Percentiles rank a stretch among this genome's conserved stretches.
Evolutionary conservation across 345 rosid species (phyloP).

Genomic region (Ricinus communis): DNA sequence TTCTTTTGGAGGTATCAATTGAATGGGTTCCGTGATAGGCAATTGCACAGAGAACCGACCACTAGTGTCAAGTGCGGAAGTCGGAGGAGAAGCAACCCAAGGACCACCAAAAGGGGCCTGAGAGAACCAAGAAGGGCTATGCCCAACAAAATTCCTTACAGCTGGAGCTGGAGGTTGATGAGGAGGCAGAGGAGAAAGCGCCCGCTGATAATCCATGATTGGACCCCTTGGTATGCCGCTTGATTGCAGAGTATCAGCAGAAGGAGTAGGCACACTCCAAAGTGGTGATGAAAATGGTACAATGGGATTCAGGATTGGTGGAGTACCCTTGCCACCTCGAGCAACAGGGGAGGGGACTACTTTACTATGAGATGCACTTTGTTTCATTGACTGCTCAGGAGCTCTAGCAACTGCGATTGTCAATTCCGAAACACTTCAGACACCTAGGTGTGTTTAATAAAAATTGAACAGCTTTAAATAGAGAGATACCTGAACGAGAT

Average conservation of each 20-base stretch:
- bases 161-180: conserved; percentile 68
- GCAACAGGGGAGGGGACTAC: conserved; percentile 47
- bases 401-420: conserved; percentile 38
- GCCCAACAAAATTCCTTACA: conserved; percentile 57
- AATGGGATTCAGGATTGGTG: conserved; percentile 50
- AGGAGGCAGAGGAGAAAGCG: conserved; percentile 64
- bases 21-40: conserved; percentile 58
- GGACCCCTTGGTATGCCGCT: conserved; percentile 61
- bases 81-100: conserved; percentile 71
- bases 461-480: conserved; percentile 8
- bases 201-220: conserved; percentile 55
- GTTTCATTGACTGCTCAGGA: conserved; percentile 54
- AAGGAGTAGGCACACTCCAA: conserved; percentile 67
- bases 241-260: conserved; percentile 55
- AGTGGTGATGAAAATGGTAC: conserved; percentile 80
- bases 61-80: conserved; percentile 57
- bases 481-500: conserved; percentile 57
- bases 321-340: conserved; percentile 53
- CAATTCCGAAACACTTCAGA: conserved; percentile 20
- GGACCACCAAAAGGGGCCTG: conserved; percentile 65
- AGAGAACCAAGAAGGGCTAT: conserved; percentile 66
- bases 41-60: conserved; percentile 49
- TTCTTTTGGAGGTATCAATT: conserved; percentile 64
- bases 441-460: conserved; percentile 7
- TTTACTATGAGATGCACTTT: conserved; percentile 44